Evolutionary conservation across 2,329 filamentous ascomycete genomes (phyloP).

Genomic region (Fusarium nurragi): DNA sequence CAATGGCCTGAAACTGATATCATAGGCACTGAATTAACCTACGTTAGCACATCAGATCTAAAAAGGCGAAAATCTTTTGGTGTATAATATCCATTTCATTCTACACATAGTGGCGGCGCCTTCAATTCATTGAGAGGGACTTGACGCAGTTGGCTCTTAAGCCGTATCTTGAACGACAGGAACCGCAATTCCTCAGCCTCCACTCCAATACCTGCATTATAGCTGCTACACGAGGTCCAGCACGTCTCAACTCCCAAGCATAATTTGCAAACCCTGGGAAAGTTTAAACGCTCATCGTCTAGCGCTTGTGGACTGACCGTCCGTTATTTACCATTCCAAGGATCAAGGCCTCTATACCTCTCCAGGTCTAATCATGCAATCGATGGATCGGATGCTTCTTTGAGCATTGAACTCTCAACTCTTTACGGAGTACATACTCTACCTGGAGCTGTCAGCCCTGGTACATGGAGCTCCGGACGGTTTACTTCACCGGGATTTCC

Average conservation of each 20-base stretch:
- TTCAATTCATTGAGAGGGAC: slow-evolving; percentile 7
- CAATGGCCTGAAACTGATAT: slow-evolving; percentile 27
- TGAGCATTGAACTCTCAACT: background rate
- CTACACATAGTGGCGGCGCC: background rate
- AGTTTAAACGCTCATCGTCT: slow-evolving; percentile 22
- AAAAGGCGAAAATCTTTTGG: background rate
- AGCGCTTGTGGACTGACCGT: slow-evolving; percentile 39
- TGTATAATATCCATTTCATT: background rate
- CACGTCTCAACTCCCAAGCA: slow-evolving; percentile 10
- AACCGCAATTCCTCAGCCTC: background rate
- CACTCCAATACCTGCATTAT: slow-evolving; percentile 6
- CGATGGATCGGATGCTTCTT: background rate
- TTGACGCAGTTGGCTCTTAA: slow-evolving; percentile 8
- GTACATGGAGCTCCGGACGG: slow-evolving; percentile 34
- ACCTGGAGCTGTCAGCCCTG: slow-evolving; percentile 27
- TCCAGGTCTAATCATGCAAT: background rate
- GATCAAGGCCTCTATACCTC: slow-evolving; percentile 9
- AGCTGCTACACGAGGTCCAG: slow-evolving; percentile 20
- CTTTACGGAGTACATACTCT: background rate
- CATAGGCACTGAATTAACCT: slow-evolving; percentile 22
- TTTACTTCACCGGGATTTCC: slow-evolving; percentile 34
- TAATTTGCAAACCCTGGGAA: slow-evolving; percentile 17
- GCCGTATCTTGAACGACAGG: background rate
- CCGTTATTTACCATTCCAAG: slow-evolving; percentile 41
- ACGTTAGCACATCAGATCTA: slow-evolving; percentile 5